These are phyloP conservation scores for Jaltomata sinuosa DNA, from an alignment of 257 asterid species.

Conservation along the genomic window DNA sequence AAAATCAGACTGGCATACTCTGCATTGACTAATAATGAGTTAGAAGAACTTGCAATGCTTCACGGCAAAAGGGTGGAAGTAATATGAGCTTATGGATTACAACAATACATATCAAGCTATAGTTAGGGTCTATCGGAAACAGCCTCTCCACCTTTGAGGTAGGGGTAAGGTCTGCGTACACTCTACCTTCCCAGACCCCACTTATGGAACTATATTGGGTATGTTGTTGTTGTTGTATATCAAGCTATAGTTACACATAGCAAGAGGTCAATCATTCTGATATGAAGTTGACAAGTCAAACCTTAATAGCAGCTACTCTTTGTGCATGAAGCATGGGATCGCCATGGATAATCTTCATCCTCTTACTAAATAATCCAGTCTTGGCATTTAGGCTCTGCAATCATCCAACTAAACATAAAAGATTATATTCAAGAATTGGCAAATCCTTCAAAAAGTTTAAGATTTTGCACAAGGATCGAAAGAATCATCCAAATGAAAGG, in stretches of 20 bases:
- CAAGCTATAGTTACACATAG: neutral
- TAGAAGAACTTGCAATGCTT: neutral
- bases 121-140: no score
- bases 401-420: slow-evolving; percentile 76
- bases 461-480: neutral
- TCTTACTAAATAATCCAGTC: slow-evolving; percentile 79
- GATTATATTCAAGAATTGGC: slow-evolving; percentile 36
- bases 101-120: neutral
- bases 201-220: no score
- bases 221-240: no score
- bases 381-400: slow-evolving; percentile 97
- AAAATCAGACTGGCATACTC: neutral
- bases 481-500: neutral
- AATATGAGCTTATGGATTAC: neutral
- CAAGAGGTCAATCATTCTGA: neutral
- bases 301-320: slow-evolving; percentile 96
- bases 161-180: no score
- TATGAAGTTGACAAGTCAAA: slow-evolving; percentile 2
- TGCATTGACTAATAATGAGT: neutral
- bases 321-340: slow-evolving; percentile 86
- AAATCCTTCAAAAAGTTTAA: neutral
- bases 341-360: slow-evolving; percentile 87
- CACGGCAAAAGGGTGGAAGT: neutral
- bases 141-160: no score
- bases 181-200: no score